Percentiles rank a stretch among this genome's conserved stretches.
These are phyloP conservation scores for Cladophialophora yegresii DNA, from an alignment of 2,329 filamentous ascomycete species.

Conservation along the genomic window DNA sequence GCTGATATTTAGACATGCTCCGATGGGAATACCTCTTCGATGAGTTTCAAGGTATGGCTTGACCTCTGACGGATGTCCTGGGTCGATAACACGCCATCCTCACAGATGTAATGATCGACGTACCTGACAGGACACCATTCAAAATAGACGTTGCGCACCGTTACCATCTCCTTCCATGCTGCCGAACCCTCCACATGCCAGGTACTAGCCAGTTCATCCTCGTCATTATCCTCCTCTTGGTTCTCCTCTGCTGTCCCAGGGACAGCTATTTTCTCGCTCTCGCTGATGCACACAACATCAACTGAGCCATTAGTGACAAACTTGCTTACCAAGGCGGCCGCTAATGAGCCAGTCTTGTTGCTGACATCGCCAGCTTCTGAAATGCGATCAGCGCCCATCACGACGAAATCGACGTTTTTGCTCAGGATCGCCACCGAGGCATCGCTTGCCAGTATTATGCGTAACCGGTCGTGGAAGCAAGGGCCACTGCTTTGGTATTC, in stretches of 20 bases:
- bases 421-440: conserved; percentile 41
- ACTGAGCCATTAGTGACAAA: conserved; percentile 42
- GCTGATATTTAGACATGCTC: background rate
- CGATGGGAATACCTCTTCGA: conserved; percentile 21
- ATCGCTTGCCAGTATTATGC: conserved; percentile 50
- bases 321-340: conserved; percentile 59
- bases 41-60: conserved; percentile 16
- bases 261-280: conserved; percentile 63
- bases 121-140: conserved; percentile 60
- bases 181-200: conserved; percentile 13
- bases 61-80: conserved; percentile 34
- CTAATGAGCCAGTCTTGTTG: conserved; percentile 68
- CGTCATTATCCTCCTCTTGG: conserved; percentile 55
- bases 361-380: conserved; percentile 59
- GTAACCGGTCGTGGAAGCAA: conserved; percentile 57
- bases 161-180: conserved; percentile 35
- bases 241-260: conserved; percentile 50
- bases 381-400: conserved; percentile 67
- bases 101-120: conserved; percentile 59
- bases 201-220: conserved; percentile 49
- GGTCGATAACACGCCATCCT: conserved; percentile 49
- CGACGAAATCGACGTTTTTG: conserved; percentile 41
- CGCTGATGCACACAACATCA: conserved; percentile 59
- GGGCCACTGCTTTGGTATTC: conserved; percentile 31
- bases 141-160: conserved; percentile 56